phyloP scores from a whole-genome alignment of 2,329 filamentous ascomycete genomes.

The Talaromyces atroroseus region DNA sequence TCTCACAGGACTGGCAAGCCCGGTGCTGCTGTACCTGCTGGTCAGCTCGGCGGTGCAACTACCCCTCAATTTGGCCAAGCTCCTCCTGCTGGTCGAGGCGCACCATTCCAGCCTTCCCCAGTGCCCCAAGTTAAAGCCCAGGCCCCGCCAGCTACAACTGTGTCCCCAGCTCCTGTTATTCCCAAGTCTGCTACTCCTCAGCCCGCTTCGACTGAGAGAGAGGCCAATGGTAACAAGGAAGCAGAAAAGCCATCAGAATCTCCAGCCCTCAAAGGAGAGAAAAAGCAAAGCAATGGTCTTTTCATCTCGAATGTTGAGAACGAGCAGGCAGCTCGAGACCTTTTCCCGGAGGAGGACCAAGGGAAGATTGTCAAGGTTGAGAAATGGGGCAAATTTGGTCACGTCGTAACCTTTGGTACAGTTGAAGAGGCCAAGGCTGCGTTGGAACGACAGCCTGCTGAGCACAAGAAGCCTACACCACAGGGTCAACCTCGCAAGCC shows the following conservation, averaged over 20 bases:
- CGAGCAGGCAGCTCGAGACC: slow-evolving; percentile 73
- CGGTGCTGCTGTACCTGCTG: slow-evolving; percentile 32
- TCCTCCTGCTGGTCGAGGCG: slow-evolving; percentile 27
- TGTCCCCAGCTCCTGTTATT: slow-evolving; percentile 39
- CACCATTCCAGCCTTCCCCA: slow-evolving; percentile 24
- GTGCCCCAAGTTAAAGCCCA: slow-evolving; percentile 25
- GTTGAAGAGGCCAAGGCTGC: slow-evolving; percentile 74
- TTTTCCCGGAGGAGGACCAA: slow-evolving; percentile 79
- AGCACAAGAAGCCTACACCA: slow-evolving; percentile 65
- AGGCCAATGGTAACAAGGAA: slow-evolving; percentile 49
- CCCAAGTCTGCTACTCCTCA: slow-evolving; percentile 37
- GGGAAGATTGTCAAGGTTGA: slow-evolving; percentile 73
- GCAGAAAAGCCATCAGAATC: slow-evolving; percentile 38
- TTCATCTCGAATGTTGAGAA: slow-evolving; percentile 84
- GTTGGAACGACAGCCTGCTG: slow-evolving; percentile 66
- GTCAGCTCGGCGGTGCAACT: slow-evolving; percentile 23
- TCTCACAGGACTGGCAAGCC: slow-evolving; percentile 88
- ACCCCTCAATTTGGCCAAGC: slow-evolving; percentile 39
- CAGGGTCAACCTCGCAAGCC: slow-evolving; percentile 71
- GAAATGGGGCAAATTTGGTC: slow-evolving; percentile 62
- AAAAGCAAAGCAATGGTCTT: slow-evolving; percentile 70
- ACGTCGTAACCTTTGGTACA: slow-evolving; percentile 77
- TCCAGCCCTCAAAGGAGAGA: slow-evolving; percentile 54
- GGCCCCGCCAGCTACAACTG: slow-evolving; percentile 17
- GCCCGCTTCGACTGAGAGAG: slow-evolving; percentile 33